Base-by-base conservation (phyloP, 164 flowering plant genomes). In the Akebia trifoliata region DNA sequence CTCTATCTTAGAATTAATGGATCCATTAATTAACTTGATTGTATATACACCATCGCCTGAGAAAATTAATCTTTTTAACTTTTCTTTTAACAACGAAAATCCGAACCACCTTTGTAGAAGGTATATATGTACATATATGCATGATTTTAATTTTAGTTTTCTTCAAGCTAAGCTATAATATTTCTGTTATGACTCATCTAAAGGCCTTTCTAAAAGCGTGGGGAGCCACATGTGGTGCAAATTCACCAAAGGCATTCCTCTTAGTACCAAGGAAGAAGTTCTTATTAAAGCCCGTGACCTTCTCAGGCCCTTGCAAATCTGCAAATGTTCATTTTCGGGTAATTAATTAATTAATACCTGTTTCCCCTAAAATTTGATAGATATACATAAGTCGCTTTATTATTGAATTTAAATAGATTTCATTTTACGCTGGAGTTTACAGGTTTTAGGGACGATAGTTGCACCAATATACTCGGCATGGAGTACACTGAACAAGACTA, bases 141-240 rank as follows among this genome's bases (percentile, higher is more conserved):
- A 17, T n/a, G n/a, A n/a, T n/a, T n/a, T n/a, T n/a, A n/a, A n/a
- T n/a, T n/a, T n/a, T n/a, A n/a, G n/a, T n/a, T n/a, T n/a, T n/a
- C n/a, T n/a, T n/a, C n/a, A n/a, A n/a, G n/a, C n/a, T n/a, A n/a
- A n/a, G n/a, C n/a, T n/a, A n/a, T n/a, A n/a, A n/a, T n/a, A n/a
- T n/a, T n/a, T n/a, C n/a, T n/a, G n/a, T n/a, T n/a, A n/a, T n/a
- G n/a, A n/a, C n/a, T n/a, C n/a, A n/a, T n/a, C n/a, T n/a, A n/a
- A n/a, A 60, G 63, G 63, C 63, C 17, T 60, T 60, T 14, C 25
- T n/a, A 1, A 26, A 50, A 17, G 56, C 55, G 29, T 60, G 63
- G 63, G 20, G 0, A 29, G 48, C 43, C 12, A 8, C 14, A 0
- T 60, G 63, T 11, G 7, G 21, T 10, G 63, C 14, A 25, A 6